Conservation (phyloP, 1,284 basidiomycete species). For the Heterobasidion occidentale region DNA sequence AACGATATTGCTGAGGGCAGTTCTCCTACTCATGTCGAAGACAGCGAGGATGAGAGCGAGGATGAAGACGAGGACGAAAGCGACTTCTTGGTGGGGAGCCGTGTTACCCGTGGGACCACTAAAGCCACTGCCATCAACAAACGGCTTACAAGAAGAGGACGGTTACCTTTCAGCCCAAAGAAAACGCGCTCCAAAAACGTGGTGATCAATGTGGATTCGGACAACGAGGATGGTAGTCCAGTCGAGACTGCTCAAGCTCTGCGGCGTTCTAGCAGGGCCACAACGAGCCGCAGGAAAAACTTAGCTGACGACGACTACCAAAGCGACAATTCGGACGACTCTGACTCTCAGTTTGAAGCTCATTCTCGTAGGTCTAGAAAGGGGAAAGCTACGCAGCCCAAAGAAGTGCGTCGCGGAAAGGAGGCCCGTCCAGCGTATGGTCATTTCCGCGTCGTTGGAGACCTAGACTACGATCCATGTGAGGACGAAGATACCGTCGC, state of each 20-base stretch:
- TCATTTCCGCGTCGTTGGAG: slow-evolving; percentile 47
- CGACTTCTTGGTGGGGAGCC: neutral
- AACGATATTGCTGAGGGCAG: slow-evolving; percentile 22
- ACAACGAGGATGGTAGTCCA: slow-evolving; percentile 2
- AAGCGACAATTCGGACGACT: slow-evolving; percentile 12
- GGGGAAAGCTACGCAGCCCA: slow-evolving; percentile 3
- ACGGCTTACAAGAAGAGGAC: slow-evolving; percentile 6
- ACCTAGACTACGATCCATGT: slow-evolving; percentile 48
- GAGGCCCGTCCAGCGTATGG: slow-evolving; percentile 58
- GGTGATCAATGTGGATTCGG: neutral
- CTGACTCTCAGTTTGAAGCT: slow-evolving; percentile 13
- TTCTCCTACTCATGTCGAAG: slow-evolving; percentile 19
- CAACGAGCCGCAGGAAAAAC: neutral
- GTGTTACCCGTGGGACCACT: neutral
- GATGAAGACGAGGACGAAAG: slow-evolving; percentile 5
- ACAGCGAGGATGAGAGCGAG: slow-evolving; percentile 1
- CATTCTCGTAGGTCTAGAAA: neutral
- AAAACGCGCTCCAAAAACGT: slow-evolving; percentile 27
- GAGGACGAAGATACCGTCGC: slow-evolving; percentile 48
- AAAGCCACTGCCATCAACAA: neutral
- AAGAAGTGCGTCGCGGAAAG: slow-evolving; percentile 27
- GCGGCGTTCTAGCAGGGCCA: slow-evolving; percentile 6
- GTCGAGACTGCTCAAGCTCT: neutral
- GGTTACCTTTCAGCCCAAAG: slow-evolving; percentile 53
- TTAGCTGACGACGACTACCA: slow-evolving; percentile 7